phyloP scores from a whole-genome alignment of 2,329 filamentous ascomycete genomes.

The Trichoderma sp. region DNA sequence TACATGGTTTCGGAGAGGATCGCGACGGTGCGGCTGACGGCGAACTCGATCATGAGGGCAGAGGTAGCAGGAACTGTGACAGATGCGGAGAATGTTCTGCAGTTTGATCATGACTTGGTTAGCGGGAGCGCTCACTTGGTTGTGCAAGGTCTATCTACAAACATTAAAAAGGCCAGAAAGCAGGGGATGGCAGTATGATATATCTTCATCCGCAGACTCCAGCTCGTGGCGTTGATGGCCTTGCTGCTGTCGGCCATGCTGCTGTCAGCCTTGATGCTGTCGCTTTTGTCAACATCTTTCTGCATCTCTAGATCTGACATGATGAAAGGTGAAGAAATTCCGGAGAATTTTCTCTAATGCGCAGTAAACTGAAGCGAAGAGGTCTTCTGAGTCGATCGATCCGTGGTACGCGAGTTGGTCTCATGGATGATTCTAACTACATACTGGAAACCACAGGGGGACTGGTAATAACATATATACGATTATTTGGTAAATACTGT shows the following conservation, averaged over 20 bases:
- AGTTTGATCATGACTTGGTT: not conserved
- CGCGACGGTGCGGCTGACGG: not conserved
- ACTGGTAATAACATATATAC: not conserved
- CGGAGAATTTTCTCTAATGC: not conserved
- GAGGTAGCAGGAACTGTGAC: not conserved
- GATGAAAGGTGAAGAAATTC: not conserved
- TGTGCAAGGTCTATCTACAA: not conserved
- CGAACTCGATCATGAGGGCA: not conserved
- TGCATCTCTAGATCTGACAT: not conserved
- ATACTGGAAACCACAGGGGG: not conserved
- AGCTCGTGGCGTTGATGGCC: not conserved
- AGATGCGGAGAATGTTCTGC: not conserved
- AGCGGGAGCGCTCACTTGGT: not conserved
- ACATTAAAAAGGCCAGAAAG: not conserved
- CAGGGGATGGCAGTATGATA: not conserved
- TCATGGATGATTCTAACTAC: not conserved
- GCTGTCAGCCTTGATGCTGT: not conserved
- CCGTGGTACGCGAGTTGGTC: not conserved
- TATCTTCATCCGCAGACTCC: not conserved
- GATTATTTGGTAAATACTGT: not conserved
- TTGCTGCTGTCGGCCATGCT: not conserved
- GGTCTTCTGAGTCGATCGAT: not conserved
- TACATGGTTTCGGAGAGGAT: not conserved
- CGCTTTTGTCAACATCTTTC: not conserved
- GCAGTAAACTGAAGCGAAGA: not conserved